These are phyloP conservation scores for Fusarium staphyleae DNA, from an alignment of 2,329 filamentous ascomycete species.

Conservation along the genomic window DNA sequence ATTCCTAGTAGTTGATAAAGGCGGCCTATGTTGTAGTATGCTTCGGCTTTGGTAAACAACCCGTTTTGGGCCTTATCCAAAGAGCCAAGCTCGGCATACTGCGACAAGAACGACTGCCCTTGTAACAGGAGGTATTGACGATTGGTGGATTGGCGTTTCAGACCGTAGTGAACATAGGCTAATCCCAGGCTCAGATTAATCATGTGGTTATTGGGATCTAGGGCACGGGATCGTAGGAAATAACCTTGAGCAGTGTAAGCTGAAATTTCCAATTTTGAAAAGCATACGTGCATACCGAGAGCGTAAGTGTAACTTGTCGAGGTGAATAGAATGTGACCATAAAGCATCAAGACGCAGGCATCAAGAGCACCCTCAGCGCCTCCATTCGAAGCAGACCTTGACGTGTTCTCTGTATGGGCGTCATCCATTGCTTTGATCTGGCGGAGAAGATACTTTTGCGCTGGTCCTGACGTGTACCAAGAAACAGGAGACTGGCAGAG, in stretches of 20 bases:
- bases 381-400: background rate
- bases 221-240: conserved; percentile 77
- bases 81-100: conserved; percentile 41
- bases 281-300: conserved; percentile 62
- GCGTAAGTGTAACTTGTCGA: conserved; percentile 85
- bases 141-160: conserved; percentile 91
- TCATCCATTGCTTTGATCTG: conserved; percentile 91
- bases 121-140: conserved; percentile 87
- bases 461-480: conserved; percentile 81
- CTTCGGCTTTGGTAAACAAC: conserved; percentile 39
- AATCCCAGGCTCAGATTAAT: conserved; percentile 83
- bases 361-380: conserved; percentile 60
- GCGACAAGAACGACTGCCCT: conserved; percentile 77
- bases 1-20: conserved; percentile 49
- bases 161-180: conserved; percentile 84
- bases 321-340: conserved; percentile 87
- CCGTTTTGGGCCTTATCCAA: background rate
- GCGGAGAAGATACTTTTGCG: conserved; percentile 89
- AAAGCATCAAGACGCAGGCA: conserved; percentile 82
- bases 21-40: conserved; percentile 50
- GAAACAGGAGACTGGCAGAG: conserved; percentile 75
- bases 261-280: background rate
- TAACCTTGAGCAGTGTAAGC: conserved; percentile 62
- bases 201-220: conserved; percentile 78
- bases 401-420: conserved; percentile 49